Base-by-base conservation (phyloP, 164 flowering plant genomes). In the Chloranthus sessilifolius region DNA sequence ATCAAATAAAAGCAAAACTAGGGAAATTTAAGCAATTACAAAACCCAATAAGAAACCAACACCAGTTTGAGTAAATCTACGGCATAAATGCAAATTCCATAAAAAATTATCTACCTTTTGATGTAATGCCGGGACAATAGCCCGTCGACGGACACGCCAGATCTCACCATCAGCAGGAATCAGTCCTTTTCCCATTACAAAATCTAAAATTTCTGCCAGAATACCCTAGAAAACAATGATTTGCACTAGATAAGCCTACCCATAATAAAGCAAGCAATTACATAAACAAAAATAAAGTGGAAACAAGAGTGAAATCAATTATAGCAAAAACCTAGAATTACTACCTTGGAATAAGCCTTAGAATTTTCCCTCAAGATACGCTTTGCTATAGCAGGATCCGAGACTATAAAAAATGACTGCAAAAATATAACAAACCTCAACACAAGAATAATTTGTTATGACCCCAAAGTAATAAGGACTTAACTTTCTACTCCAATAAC, bases 161-260 rank as follows among this genome's bases (percentile, higher is more conserved):
- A 86, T 70, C 60, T 92, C 99, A n/a, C 89, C 95, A 69, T 92
- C 99, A 51, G 99, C 99, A 14, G 99, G 99, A 44, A 92, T 92
- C 10, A 92, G 88, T 52, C 99, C 99, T 60, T 74, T 88, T n/a
- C 99, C 99, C 99, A 92, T 88, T 39, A 92, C 96, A 82, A 92
- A 88, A 1, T 92, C 95, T 33, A 92, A 67, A 56, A 92, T 92
- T 68, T 92, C 99, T 21, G 94, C 95, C 63, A 92, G 65, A 43
- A 92, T 84, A 30, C 99, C 99, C 99, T 92, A 77, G 21, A 50
- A n/a, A 57, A 36, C 17, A 50, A 53, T 11, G 53, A 41, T n/a
- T n/a, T n/a, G n/a, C n/a, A n/a, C n/a, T n/a, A n/a, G n/a, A n/a
- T n/a, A n/a, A n/a, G n/a, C n/a, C n/a, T n/a, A n/a, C n/a, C n/a